Evolutionary conservation across 257 asterid species (phyloP), one percentile per base, ranked within the genome.

Genomic region (Nemophila menziesii): DNA sequence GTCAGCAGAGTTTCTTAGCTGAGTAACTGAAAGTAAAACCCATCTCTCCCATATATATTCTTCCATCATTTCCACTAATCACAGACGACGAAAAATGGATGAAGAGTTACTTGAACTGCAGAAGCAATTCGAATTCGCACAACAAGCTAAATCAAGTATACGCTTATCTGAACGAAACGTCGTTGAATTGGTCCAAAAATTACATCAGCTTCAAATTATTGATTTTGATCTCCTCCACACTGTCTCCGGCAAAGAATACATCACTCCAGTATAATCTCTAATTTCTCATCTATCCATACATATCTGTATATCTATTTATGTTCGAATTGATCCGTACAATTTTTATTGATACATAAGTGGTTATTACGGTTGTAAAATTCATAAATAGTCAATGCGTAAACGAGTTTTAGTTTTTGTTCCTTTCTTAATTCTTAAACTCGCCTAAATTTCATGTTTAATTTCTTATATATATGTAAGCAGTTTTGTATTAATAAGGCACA

Each of bases 221-320:
- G 94, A 85, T 66, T 85, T 85, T 69, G 96, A 85, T 66, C 96
- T 90, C 51, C 93, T 90, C 54, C 93, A 90, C 63, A 90, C 98
- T 40, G 51, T 68, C 46, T 68, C 96, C 62, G 98, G 94, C 54
- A 90, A 90, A 68, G 94, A 85, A 57, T 90, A 75, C 80, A 90
- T 90, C 74, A 90, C 98, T 33, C 94, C 82, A 22, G 98, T 79
- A 59, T 23, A 43, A 16, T 11, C 44, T 24, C 18, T 2, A 29
- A 29, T 29, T 0, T 5, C 21, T 11, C 20, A n/a, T 4, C 20
- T 58, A 29, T 29, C 12, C 36, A 5, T 29, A 13, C 36, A 24
- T 24, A 24, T 24, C 33, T 24, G 4, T 24, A 24, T 24, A 24
- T 24, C 9, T n/a, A n/a, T n/a, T n/a, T n/a, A n/a, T n/a, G n/a